A percentile compares a stretch with the other conserved stretches of the same genome.
These are phyloP conservation scores for Colletotrichum incanum DNA, from an alignment of 2,329 filamentous ascomycete genomes.

Conservation along the genomic window DNA sequence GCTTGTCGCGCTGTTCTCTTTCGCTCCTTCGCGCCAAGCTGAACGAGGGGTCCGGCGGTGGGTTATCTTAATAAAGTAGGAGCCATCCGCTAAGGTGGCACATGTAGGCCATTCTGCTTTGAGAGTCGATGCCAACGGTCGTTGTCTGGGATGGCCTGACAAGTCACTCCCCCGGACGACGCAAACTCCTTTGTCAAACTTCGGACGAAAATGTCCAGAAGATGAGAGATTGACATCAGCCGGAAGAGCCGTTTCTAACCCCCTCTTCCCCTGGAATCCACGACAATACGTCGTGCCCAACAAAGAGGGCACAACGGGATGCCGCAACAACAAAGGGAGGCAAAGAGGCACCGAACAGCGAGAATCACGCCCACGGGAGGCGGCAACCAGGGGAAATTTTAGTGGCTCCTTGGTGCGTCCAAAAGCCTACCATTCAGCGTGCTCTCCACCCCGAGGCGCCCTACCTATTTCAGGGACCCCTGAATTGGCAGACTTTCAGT, in stretches of 20 bases:
- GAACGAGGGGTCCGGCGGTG: slow-evolving; percentile 13
- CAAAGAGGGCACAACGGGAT: slow-evolving; percentile 13
- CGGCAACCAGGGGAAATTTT: slow-evolving; percentile 33
- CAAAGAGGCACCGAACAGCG: neutral
- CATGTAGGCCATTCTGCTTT: slow-evolving; percentile 23
- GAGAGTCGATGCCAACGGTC: slow-evolving; percentile 21
- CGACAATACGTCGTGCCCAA: neutral
- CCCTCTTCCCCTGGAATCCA: neutral
- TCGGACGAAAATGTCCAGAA: slow-evolving; percentile 13
- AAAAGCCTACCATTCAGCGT: slow-evolving; percentile 27
- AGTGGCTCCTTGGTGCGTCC: slow-evolving; percentile 24
- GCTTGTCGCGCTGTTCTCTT: slow-evolving; percentile 20
- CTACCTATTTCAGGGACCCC: slow-evolving; percentile 36
- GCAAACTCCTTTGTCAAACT: slow-evolving; percentile 22
- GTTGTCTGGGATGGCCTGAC: slow-evolving; percentile 37
- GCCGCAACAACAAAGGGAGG: slow-evolving; percentile 21
- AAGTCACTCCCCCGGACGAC: slow-evolving; percentile 11
- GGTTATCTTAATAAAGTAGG: slow-evolving; percentile 9
- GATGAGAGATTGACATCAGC: neutral
- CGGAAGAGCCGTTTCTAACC: neutral
- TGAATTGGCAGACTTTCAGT: slow-evolving; percentile 12
- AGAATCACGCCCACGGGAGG: slow-evolving; percentile 24
- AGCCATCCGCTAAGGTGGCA: neutral
- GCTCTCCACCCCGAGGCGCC: slow-evolving; percentile 36
- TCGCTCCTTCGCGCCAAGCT: slow-evolving; percentile 4